Conservation (phyloP, 768 basidiomycete species). For the Phaeotremella skinneri region DNA sequence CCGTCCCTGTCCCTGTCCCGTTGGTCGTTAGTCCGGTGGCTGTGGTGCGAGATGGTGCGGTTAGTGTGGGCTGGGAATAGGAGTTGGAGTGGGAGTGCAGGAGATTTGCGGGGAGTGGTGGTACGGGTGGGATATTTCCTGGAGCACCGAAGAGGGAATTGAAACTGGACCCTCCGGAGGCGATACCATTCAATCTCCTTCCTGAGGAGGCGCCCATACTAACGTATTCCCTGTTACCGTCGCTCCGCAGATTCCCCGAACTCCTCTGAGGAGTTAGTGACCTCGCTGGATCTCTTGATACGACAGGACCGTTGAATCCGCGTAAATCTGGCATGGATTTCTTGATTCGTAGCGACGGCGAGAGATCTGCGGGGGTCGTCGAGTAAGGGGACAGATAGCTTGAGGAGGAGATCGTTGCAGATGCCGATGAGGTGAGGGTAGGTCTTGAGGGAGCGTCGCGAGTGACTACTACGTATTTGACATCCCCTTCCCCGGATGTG, state of each 20-base stretch:
- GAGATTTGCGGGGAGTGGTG: conserved; percentile 35
- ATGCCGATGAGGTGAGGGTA: conserved; percentile 51
- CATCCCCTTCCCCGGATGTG: conserved; percentile 88
- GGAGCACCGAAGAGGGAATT: conserved; percentile 39
- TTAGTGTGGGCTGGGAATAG: conserved; percentile 16
- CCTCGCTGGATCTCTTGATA: conserved; percentile 47
- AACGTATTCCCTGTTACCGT: conserved; percentile 39
- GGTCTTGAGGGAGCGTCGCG: conserved; percentile 60
- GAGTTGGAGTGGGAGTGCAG: conserved; percentile 14
- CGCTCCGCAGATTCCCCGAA: conserved; percentile 48
- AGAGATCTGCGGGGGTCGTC: conserved; percentile 51
- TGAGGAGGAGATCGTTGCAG: conserved; percentile 23
- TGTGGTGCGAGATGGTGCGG: conserved; percentile 4
- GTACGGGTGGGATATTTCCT: conserved; percentile 38
- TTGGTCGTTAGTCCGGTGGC: conserved; percentile 1
- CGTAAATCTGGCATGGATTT: conserved; percentile 97
- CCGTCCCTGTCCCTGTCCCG: conserved; percentile 2
- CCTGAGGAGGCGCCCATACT: conserved; percentile 40
- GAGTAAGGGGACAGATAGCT: conserved; percentile 47
- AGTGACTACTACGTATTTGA: conserved; percentile 89
- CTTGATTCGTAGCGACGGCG: conserved; percentile 73
- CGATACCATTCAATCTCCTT: conserved; percentile 27
- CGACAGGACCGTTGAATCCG: conserved; percentile 50
- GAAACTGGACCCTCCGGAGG: conserved; percentile 28
- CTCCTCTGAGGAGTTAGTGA: conserved; percentile 48